Evolutionary conservation across 129 eudicot genomes (phyloP).

Genomic region (Erigeron canadensis): DNA sequence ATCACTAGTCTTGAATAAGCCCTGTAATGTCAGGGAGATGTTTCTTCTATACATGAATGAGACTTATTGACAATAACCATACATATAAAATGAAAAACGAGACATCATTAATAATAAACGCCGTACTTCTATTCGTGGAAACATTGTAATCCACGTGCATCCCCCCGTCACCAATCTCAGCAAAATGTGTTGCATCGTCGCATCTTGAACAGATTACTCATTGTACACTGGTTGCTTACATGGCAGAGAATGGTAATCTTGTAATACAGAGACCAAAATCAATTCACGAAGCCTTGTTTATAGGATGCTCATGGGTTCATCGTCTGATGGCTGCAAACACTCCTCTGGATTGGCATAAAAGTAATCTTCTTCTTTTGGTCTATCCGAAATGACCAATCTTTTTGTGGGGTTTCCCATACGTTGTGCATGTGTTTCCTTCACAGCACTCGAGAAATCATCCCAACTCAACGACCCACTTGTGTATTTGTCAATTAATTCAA

Average conservation of each 20-base stretch:
- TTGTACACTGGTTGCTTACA: conserved; percentile 8
- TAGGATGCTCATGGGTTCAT: conserved; percentile 45
- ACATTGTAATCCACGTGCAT: conserved; percentile 19
- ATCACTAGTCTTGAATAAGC: conserved; percentile 20
- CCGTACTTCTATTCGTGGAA: conserved; percentile 17
- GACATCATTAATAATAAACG: conserved; percentile 25
- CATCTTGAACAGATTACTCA: conserved; percentile 18
- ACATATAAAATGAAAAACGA: conserved; percentile 23
- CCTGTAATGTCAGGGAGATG: conserved; percentile 35
- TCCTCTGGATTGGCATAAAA: conserved; percentile 91
- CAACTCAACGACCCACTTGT: conserved; percentile 58
- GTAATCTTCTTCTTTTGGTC: conserved; percentile 96
- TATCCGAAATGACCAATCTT: conserved; percentile 76
- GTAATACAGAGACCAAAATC: conserved; percentile 12
- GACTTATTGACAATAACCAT: conserved; percentile 35
- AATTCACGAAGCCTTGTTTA: conserved; percentile 17
- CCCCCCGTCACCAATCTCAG: conserved; percentile 20
- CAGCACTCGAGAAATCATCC: conserved; percentile 82
- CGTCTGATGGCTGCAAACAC: conserved; percentile 70
- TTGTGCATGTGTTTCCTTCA: conserved; percentile 65
- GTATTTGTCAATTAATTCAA: conserved; percentile 81
- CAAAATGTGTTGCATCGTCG: conserved; percentile 19
- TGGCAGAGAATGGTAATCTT: conserved; percentile 18
- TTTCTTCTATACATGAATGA: conserved; percentile 38
- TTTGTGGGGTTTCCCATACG: conserved; percentile 84